Evolutionary conservation across 345 rosid genomes (phyloP), one percentile per base, ranked within the genome.

Genomic region (Xanthoceras sorbifolium): DNA sequence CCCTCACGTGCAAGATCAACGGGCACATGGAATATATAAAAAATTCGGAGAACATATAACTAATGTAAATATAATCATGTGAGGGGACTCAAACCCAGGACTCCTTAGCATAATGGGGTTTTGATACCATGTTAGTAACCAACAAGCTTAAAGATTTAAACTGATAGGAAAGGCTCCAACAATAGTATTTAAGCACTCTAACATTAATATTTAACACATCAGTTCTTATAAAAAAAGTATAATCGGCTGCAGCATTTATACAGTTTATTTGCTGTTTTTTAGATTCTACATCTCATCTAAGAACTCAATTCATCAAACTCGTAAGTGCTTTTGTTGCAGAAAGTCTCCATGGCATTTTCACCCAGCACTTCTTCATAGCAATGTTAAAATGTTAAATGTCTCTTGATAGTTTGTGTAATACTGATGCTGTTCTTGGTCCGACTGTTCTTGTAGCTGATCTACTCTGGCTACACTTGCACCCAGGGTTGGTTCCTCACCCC

Each of bases 401-500:
- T 42, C 1, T 20, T 40, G 66, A 31, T 72, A 38, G 29, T 46
- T 67, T 61, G 60, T 54, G 32, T 68, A 32, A 72, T 34, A 34
- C 59, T 78, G 25, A 44, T 66, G 40, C 34, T 2, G 28, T 78
- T 38, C 76, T 44, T 52, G 72, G 26, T 79, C 67, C 15, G 9
- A 74, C 74, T 77, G 78, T 81, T 81, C 23, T 63, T 78, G 76
- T 89, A 96, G 99, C 76, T 96, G 74, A 92, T 96, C 70, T 96
- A 96, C 84, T 96, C 98, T 12, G 85, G 97, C 73, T 96, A 93
- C 81, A 90, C 85, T 80, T 96, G 99, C 86, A 83, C 89, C 73
- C 99, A 96, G 82, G 99, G 99, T 78, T 94, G 98, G 99, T 96
- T 96, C 74, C 87, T 94, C 82, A 94, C 99, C 3, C 98, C 97